A percentile compares a stretch with the other conserved stretches of the same genome.
phyloP scores from a whole-genome alignment of 2,329 filamentous ascomycete species.

The Verticillium tricorpus region DNA sequence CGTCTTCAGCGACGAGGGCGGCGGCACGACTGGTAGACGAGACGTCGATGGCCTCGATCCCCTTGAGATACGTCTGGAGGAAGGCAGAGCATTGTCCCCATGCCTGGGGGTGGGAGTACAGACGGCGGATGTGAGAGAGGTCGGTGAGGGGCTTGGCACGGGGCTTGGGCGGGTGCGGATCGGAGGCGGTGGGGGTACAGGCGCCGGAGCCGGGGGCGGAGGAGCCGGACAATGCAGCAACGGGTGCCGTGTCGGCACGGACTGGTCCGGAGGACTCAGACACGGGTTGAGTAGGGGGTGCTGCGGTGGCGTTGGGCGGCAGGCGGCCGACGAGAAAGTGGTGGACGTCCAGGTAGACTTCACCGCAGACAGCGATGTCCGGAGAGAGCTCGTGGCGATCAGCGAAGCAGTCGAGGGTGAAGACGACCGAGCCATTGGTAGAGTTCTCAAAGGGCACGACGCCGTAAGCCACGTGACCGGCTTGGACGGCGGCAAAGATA shows the following conservation, averaged over 20 bases:
- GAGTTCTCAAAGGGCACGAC: conserved; percentile 96
- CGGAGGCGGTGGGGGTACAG: conserved; percentile 43
- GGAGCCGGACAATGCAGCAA: not conserved
- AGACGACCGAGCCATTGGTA: conserved; percentile 86
- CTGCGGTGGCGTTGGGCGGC: conserved; percentile 9
- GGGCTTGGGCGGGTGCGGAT: conserved; percentile 39
- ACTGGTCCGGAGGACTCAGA: not conserved
- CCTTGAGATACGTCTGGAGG: conserved; percentile 63
- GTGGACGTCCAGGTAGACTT: conserved; percentile 82
- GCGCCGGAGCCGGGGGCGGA: conserved; percentile 31
- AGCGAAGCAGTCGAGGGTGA: conserved; percentile 84
- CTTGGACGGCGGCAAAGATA: conserved; percentile 75
- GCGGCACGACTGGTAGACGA: conserved; percentile 83
- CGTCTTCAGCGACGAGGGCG: conserved; percentile 63
- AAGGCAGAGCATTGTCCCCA: conserved; percentile 87
- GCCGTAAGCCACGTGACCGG: conserved; percentile 59
- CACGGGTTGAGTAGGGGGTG: conserved; percentile 5
- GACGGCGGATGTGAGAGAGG: conserved; percentile 61
- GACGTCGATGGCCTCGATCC: conserved; percentile 76
- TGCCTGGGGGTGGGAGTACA: conserved; percentile 94
- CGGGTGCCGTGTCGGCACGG: not conserved
- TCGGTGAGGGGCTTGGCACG: conserved; percentile 42
- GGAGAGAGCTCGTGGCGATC: conserved; percentile 62
- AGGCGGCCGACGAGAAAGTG: conserved; percentile 72
- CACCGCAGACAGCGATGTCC: conserved; percentile 72